Evolutionary conservation across 768 basidiomycete genomes (phyloP), one percentile per base, ranked within the genome.

Genomic region (Crassisporium funariophilum): DNA sequence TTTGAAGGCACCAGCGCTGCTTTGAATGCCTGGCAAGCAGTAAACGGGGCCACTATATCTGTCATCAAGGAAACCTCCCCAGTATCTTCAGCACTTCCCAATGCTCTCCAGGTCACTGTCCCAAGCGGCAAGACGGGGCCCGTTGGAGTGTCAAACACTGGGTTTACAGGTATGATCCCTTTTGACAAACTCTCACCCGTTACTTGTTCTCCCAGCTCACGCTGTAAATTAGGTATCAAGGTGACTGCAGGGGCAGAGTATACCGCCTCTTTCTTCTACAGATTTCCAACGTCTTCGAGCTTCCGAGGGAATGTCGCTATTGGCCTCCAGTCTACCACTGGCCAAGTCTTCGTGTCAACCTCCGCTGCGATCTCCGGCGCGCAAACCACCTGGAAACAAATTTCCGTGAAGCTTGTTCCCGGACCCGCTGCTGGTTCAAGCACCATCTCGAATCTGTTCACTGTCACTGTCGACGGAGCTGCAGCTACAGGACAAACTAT

Each of bases 31-130:
- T n/a, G n/a, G n/a, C n/a, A n/a, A n/a, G n/a, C n/a, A n/a, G n/a
- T n/a, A n/a, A n/a, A n/a, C n/a, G 69, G 81, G 17, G 72, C 72
- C 1, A 70, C 70, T 12, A 72, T 86, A 37, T 60, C 62, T 9
- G 82, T 86, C 5, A 63, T 83, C 7, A 69, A 72, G 16, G 81
- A 82, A 41, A 55, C 72, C 4, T 60, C 60, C 2, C 77, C 83
- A 0, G 69, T 87, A 4, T 86, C 83, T 0, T 57, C 68, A 5
- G 78, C 81, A 0, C 72, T 86, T 4, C 84, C 83, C 0, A 86
- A 86, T 62, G 77, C 82, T 2, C 72, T 86, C 16, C 74, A 75
- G 24, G 55, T 86, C 19, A 59, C 56, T 1, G 55, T 82, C 11
- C 78, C 82, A 2, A 41, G 60, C 25, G 75, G 67, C 0, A 35